Percentiles rank a stretch among this genome's conserved stretches.
These are phyloP conservation scores for Knufia petricola DNA, from an alignment of 2,329 filamentous ascomycete species.

Conservation along the genomic window DNA sequence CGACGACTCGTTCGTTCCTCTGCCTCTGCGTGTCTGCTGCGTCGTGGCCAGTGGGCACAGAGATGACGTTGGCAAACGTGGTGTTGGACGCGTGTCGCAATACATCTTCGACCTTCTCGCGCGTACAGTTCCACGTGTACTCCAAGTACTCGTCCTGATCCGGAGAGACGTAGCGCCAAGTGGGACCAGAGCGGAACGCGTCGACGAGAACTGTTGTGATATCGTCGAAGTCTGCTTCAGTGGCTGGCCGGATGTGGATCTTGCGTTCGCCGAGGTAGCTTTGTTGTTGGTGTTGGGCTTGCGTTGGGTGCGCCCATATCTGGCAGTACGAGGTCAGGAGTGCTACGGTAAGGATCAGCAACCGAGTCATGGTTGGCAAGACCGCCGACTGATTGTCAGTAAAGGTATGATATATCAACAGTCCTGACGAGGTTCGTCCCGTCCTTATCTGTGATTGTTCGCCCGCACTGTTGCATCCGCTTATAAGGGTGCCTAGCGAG, in stretches of 20 bases:
- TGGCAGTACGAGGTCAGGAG: background rate
- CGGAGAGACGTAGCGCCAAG: background rate
- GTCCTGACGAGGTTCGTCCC: no score
- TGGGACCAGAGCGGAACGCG: background rate
- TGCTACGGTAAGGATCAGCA: no score
- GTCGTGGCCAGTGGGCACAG: background rate
- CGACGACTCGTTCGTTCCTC: slow-evolving; percentile 2
- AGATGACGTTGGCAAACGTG: slow-evolving; percentile 4
- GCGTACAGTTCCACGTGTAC: slow-evolving; percentile 5
- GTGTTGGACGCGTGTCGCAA: background rate
- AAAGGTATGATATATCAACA: no score
- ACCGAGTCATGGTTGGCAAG: no score
- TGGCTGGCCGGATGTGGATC: background rate
- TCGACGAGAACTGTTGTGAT: slow-evolving; percentile 3
- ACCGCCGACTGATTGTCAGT: no score
- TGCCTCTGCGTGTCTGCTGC: background rate
- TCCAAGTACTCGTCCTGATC: background rate
- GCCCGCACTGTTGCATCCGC: no score
- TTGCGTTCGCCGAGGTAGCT: background rate
- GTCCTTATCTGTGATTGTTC: no score
- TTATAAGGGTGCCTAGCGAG: no score
- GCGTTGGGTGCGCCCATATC: background rate
- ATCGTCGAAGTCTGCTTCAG: slow-evolving; percentile 3
- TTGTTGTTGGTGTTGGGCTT: background rate
- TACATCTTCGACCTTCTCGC: background rate